Base-by-base conservation (phyloP, 1,284 basidiomycete species). In the Veloboletus limbatus region DNA sequence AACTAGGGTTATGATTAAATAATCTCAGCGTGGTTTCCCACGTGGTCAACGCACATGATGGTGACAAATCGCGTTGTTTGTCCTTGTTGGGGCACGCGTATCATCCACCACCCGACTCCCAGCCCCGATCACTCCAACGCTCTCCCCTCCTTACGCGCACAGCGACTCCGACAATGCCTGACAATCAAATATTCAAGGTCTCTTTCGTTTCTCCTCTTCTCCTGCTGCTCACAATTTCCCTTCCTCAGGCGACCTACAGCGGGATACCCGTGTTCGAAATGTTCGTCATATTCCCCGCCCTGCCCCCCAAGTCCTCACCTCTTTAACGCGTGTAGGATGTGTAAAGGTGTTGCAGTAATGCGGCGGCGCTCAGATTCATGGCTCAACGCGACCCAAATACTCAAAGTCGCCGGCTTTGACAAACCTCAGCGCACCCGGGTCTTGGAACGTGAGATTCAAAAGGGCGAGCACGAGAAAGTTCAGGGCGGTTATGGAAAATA, bases 401-500 rank as follows among this genome's bases (percentile, higher is more conserved):
- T 99, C 65, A 99, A 99, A 69, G 96, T 99, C 56, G 97, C 96
- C 26, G 97, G 96, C 9, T 97, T 99, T 58, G 97, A 99, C 73
- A 99, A 99, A 68, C 97, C 97, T 1, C 97, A 99, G 67, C 79
- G 97, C 40, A 99, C 97, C 46, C 84, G 97, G 49, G 95, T 99
- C 11, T 78, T 99, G 39, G 97, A 99, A 69, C 83, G 97, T 54
- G 97, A 99, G 71, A 87, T 99, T 3, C 97, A 99, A 68, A 98
- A 98, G 69, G 97, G 95, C 21, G 89, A 93, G 56, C 97, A 99
- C 68, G 97, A 99, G 71, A 99, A 99, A 69, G 94, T 99, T 1
- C 97, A 99, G 68, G 97, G 97, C 27, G 97, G 97, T 0, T 99
- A 99, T 69, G 97, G 97, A 57, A 99, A 99, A 72, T 99, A 98